Conservation (phyloP, 2,329 filamentous ascomycete species). For the Canariomyces notabilis region DNA sequence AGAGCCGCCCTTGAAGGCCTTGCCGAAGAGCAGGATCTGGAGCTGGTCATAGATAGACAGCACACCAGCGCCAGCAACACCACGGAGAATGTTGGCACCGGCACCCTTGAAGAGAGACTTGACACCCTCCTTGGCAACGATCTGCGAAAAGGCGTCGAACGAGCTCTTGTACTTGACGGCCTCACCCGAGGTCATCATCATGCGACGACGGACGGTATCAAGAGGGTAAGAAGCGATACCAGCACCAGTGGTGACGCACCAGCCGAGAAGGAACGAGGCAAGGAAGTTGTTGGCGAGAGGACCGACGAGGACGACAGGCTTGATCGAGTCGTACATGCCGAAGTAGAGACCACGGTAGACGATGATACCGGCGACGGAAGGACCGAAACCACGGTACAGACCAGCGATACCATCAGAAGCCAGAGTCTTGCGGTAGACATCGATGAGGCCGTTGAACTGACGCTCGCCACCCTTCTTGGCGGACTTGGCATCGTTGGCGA, state of each 20-base stretch:
- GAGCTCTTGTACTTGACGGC: slow-evolving; percentile 99
- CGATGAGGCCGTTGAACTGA: slow-evolving; percentile 99
- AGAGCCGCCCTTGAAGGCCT: slow-evolving; percentile 82
- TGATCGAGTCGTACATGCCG: slow-evolving; percentile 99
- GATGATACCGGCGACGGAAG: slow-evolving; percentile 97
- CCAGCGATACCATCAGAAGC: slow-evolving; percentile 97
- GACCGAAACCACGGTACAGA: slow-evolving; percentile 99
- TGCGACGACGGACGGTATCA: slow-evolving; percentile 99
- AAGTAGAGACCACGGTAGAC: slow-evolving; percentile 99
- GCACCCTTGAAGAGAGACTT: slow-evolving; percentile 99
- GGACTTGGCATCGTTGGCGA: slow-evolving; percentile 99
- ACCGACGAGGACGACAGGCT: slow-evolving; percentile 94
- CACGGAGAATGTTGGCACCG: slow-evolving; percentile 99
- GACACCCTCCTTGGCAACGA: slow-evolving; percentile 95
- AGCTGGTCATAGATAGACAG: slow-evolving; percentile 99
- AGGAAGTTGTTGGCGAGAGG: slow-evolving; percentile 96
- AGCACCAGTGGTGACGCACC: slow-evolving; percentile 99
- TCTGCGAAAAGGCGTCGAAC: slow-evolving; percentile 91
- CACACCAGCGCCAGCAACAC: slow-evolving; percentile 99
- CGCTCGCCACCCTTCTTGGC: slow-evolving; percentile 95
- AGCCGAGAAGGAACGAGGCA: slow-evolving; percentile 97
- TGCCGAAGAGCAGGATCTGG: slow-evolving; percentile 98
- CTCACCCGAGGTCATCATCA: slow-evolving; percentile 99
- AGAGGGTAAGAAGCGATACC: slow-evolving; percentile 99
- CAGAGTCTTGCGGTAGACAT: slow-evolving; percentile 99